These are phyloP conservation scores for Microcera coccophila DNA, from an alignment of 2,329 filamentous ascomycete species.

Conservation along the genomic window DNA sequence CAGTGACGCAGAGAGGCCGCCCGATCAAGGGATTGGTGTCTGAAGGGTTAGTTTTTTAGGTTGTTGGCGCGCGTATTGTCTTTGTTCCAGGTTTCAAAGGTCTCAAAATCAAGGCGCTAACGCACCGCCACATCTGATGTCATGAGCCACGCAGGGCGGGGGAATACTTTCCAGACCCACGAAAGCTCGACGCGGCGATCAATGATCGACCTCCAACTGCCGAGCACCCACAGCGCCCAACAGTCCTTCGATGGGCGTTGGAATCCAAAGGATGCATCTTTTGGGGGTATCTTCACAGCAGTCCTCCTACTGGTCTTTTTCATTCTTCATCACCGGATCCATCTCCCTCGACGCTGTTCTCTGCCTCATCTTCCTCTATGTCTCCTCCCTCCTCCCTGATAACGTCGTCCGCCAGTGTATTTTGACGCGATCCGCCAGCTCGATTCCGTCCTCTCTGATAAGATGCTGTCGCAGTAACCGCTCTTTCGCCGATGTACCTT, in stretches of 20 bases:
- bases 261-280: no score
- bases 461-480: slow-evolving; percentile 51
- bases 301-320: no score
- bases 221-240: not conserved
- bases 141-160: slow-evolving; percentile 25
- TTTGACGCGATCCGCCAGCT: slow-evolving; percentile 30
- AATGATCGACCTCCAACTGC: slow-evolving; percentile 20
- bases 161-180: slow-evolving; percentile 9
- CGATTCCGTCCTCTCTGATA: slow-evolving; percentile 43
- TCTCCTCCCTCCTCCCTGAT: slow-evolving; percentile 27
- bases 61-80: slow-evolving; percentile 25
- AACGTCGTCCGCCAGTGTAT: slow-evolving; percentile 33
- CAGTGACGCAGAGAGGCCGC: slow-evolving; percentile 18
- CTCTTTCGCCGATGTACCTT: slow-evolving; percentile 53
- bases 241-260: no score
- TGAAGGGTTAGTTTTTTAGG: not conserved
- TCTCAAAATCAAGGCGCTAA: slow-evolving; percentile 6
- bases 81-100: slow-evolving; percentile 14
- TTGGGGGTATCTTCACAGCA: slow-evolving; percentile 4
- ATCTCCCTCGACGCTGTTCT: slow-evolving; percentile 15
- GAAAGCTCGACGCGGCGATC: slow-evolving; percentile 1
- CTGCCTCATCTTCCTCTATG: slow-evolving; percentile 24
- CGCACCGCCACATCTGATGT: slow-evolving; percentile 36
- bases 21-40: slow-evolving; percentile 7
- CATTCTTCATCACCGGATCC: not conserved